Base-by-base conservation (phyloP, 257 asterid species). In the Petunia secreta region DNA sequence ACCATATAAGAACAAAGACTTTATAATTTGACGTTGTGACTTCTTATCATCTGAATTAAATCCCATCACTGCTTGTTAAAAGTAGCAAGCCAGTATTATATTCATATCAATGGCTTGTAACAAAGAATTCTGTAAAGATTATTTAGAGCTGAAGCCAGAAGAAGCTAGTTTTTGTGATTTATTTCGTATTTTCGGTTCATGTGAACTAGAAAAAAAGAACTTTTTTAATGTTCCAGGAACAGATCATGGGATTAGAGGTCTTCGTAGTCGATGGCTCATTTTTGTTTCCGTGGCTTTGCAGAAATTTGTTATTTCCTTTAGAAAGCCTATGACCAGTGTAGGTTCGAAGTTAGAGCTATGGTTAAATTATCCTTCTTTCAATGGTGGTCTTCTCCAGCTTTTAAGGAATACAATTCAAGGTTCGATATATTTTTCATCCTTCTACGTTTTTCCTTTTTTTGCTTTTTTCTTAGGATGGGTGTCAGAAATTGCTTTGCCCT, bases 261-360 rank as follows among this genome's bases (percentile, higher is more conserved):
- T 89, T 57, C 68, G 85, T 1, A 86, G 58, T 3, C 81, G 97
- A 82, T 91, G 94, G 97, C 84, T 91, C 55, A 50, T 93, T 16
- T 90, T 93, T 75, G 68, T 89, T 39, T 92, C 96, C 1, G 82
- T 92, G 1, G 82, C 79, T 37, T 54, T 81, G 10, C 94, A 90
- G 78, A 93, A 88, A 74, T 6, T 83, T 1, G 8, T 91, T 2
- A 48, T 88, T 37, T 25, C 8, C 44, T 79, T 85, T 78, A 85
- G 78, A 84, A 81, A n/a, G 6, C 97, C 96, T 0, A 1, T 89
- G 91, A 88, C 86, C 13, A 62, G 10, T 55, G 10, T 83, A 2
- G 96, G 96, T 4, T 64, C 85, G 1, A 16, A 44, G 59, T 8
- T 89, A 9, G 98, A 91, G 81, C 79, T 82, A 0, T 73, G 50